These are phyloP conservation scores for Neurospora tetrasperma DNA, from an alignment of 495 filamentous ascomycete species.

Conservation along the genomic window DNA sequence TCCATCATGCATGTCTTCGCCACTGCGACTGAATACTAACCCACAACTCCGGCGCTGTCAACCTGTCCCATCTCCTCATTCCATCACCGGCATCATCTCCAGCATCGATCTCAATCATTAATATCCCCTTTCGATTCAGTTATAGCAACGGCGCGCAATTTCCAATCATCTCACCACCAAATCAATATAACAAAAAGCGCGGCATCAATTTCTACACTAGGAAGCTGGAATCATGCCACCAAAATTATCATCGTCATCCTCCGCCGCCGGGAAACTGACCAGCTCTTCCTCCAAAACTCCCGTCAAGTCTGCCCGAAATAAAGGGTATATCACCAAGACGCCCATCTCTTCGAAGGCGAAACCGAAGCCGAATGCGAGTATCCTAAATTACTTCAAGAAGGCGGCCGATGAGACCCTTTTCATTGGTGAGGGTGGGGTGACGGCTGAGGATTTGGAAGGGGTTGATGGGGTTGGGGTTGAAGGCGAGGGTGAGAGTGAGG, in stretches of 20 bases:
- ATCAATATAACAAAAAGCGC: neutral
- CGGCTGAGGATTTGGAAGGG: neutral
- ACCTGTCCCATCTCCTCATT: neutral
- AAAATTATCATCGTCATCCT: neutral
- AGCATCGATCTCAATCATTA: neutral
- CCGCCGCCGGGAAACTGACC: neutral
- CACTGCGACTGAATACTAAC: neutral
- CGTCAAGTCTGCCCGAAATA: neutral
- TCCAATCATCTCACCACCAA: neutral
- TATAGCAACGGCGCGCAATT: neutral
- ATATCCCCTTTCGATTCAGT: neutral
- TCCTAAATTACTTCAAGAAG: slow-evolving; percentile 77
- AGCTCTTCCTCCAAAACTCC: neutral
- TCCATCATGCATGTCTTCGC: neutral
- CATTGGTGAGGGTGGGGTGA: slow-evolving; percentile 10
- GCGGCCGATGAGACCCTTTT: slow-evolving; percentile 37
- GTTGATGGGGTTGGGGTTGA: neutral
- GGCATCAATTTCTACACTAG: neutral
- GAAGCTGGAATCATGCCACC: neutral
- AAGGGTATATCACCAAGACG: neutral
- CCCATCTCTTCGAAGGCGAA: slow-evolving; percentile 16
- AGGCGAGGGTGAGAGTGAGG: neutral
- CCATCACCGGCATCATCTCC: neutral
- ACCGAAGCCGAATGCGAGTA: slow-evolving; percentile 52
- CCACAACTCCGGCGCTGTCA: neutral